phyloP scores from a whole-genome alignment of 179 eudicot genomes.

The Gypsophila paniculata region DNA sequence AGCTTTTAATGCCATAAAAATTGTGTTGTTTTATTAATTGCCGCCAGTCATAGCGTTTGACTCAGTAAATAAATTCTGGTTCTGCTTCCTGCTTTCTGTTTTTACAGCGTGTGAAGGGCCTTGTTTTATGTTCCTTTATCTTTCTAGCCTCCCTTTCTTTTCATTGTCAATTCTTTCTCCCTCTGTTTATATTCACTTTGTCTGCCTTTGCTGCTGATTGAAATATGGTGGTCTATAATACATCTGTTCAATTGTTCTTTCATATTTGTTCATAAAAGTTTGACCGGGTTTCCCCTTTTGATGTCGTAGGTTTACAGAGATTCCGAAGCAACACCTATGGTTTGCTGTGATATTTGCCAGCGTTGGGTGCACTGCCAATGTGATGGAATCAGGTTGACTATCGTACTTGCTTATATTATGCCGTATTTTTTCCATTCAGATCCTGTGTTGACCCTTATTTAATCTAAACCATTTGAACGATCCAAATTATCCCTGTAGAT shows the following conservation, averaged over 20 bases:
- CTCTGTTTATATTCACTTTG: background rate
- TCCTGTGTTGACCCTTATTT: background rate
- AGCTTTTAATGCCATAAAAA: background rate
- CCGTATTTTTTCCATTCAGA: background rate
- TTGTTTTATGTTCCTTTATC: background rate
- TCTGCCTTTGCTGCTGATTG: background rate
- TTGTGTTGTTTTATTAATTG: background rate
- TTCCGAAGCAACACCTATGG: slow-evolving; percentile 99
- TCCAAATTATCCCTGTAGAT: background rate
- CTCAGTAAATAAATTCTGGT: background rate
- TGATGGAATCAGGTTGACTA: slow-evolving; percentile 76
- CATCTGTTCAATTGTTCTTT: background rate
- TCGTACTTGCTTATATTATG: background rate
- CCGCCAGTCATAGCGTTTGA: background rate
- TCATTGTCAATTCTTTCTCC: background rate
- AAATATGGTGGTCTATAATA: background rate
- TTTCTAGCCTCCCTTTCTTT: background rate
- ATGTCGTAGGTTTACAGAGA: slow-evolving; percentile 80
- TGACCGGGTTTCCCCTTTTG: slow-evolving; percentile 11
- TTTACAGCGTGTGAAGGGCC: background rate
- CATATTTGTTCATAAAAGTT: background rate
- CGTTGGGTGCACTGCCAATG: slow-evolving; percentile 94
- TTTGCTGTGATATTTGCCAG: slow-evolving; percentile 95
- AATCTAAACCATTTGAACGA: background rate
- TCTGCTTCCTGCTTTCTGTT: background rate